Base-by-base conservation (phyloP, 2,329 filamentous ascomycete species). In the Cercospora sojina region DNA sequence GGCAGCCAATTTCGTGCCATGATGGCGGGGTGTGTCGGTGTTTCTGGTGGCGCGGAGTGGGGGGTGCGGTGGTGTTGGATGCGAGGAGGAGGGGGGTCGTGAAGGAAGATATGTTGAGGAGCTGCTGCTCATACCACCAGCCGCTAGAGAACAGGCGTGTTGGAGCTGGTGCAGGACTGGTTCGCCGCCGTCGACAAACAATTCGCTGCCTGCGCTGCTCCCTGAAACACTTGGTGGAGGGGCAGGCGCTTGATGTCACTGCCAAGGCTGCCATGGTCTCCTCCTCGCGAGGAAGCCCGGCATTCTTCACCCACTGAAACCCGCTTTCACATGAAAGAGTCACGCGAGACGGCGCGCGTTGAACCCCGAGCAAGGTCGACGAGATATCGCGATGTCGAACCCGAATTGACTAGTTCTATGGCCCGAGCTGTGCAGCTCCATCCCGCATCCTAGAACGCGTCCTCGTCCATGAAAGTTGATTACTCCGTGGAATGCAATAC, bases 1-100 rank as follows among this genome's bases (percentile, higher is more conserved):
- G 69, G 69, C 66, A 72, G 69, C 66, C 67, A 70, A 64, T 64
- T 69, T 67, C 69, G 64, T 47, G 68, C 70, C 70, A 72, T 72
- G 43, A 41, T 66, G 64, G 67, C 59, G 43, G 35, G 20, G 35
- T 27, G 47, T 16, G 27, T 38, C 31, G 25, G 32, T 16, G 49
- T 23, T 63, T 51, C 9, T 31, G 38, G 35, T 25, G 59, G 20
- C 27, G 25, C 35, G 58, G n/a, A 25, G 58, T 29, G 35, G 35
- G 31, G 25, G 58, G 4, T 57, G 53, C 16, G 27, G 27, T 57
- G 53, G n/a, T 32, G 53, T 20, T 57, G 27, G n/a, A 20, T 27
- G 23, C 10, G 23, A 51, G 23, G 2, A 29, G 12, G 47, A 27
- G 47, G 12, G 47, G 12, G 16, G 20, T 51, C 1, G 20, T 51